Evolutionary conservation across 2,329 filamentous ascomycete genomes (phyloP), one percentile per base, ranked within the genome.

Genomic region (Emydomyces testavorans): DNA sequence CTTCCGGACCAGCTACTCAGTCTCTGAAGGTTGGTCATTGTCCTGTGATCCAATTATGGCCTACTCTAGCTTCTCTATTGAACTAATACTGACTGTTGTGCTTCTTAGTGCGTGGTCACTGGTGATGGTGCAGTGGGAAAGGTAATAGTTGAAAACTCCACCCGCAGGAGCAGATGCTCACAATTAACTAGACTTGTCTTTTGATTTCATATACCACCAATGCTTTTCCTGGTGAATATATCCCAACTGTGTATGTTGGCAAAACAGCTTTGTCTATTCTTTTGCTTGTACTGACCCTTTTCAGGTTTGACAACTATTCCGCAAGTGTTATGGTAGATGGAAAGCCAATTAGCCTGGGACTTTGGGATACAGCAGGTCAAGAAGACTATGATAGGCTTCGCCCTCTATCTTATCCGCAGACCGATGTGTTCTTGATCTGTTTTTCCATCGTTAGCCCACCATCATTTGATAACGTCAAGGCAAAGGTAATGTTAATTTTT

Each of bases 121-220:
- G 92, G 92, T 73, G 92, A 98, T 70, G 92, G 92, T 85, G 92
- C 92, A 66, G 92, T 98, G 61, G 92, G 92, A 71, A 98, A 98
- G 80, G 89, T 94, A 71, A 70, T 74, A 28, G 44, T 45, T 42
- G 44, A 46, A 52, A 40, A 40, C 39, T 36, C 16, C 37, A 34
- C 7, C 28, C 38, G 35, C 16, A 23, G 24, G 51, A 48, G n/a
- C 18, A 40, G 37, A 44, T 44, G 46, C 39, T 51, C 53, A 56
- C 53, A 53, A 53, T 46, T 21, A 44, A 53, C 53, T 48, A 95
- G 90, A 98, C 92, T 76, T 98, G 92, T 75, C 82, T 98, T 52
- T 82, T 98, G 61, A 98, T 98, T 67, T 96, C 90, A 46, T 98
- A 98, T 74, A 96, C 92, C 55, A 98, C 92, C 55, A 98, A 96